Percentiles rank a stretch among this genome's conserved stretches.
phyloP scores from a whole-genome alignment of 106 monocot genomes.

The Dendrobium officinale region DNA sequence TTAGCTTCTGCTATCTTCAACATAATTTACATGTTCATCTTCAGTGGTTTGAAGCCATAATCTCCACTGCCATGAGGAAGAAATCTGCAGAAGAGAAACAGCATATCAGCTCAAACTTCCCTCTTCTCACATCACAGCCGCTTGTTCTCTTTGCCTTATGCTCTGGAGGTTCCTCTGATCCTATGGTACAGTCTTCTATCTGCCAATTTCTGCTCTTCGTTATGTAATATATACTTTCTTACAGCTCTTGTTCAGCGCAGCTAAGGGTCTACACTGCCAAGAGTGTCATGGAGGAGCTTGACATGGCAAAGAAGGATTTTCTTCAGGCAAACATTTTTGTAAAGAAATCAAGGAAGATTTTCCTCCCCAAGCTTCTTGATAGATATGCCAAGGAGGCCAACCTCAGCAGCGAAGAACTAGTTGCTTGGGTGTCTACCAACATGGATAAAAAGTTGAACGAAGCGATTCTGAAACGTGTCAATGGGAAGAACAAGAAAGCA shows the following conservation, averaged over 20 bases:
- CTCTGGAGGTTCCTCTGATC: slow-evolving; percentile 74
- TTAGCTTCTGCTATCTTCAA: no score
- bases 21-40: neutral
- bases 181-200: slow-evolving; percentile 32
- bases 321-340: slow-evolving; percentile 55
- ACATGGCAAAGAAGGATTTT: slow-evolving; percentile 60
- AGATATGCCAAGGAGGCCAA: slow-evolving; percentile 48
- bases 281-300: slow-evolving; percentile 51
- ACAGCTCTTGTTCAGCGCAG: slow-evolving; percentile 15
- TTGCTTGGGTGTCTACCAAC: slow-evolving; percentile 45
- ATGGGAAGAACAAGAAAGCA: slow-evolving; percentile 33
- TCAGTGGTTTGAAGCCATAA: slow-evolving; percentile 80
- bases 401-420: slow-evolving; percentile 35
- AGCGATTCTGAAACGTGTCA: slow-evolving; percentile 32
- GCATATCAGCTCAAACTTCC: slow-evolving; percentile 32
- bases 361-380: slow-evolving; percentile 63
- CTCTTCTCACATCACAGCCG: slow-evolving; percentile 36
- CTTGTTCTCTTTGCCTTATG: slow-evolving; percentile 56
- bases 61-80: slow-evolving; percentile 69
- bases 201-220: neutral
- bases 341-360: slow-evolving; percentile 56
- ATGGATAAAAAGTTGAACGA: slow-evolving; percentile 38
- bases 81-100: slow-evolving; percentile 64
- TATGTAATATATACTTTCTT: neutral
- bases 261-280: slow-evolving; percentile 56